These are phyloP conservation scores for Xylaria sp. DNA, from an alignment of 2,329 filamentous ascomycete species.

Conservation along the genomic window DNA sequence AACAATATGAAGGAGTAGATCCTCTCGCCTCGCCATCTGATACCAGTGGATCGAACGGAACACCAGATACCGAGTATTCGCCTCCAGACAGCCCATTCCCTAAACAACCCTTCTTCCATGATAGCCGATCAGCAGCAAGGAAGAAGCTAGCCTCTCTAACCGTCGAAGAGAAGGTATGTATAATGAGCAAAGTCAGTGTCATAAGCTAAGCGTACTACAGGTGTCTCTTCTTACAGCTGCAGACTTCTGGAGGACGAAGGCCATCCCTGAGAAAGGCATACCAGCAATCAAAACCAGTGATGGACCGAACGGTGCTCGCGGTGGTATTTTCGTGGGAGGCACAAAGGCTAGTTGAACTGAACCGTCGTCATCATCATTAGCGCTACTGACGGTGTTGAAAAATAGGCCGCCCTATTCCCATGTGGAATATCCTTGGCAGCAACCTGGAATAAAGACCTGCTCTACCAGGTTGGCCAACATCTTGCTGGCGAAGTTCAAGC, in stretches of 20 bases:
- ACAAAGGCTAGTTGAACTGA: slow-evolving; percentile 60
- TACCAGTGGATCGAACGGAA: slow-evolving; percentile 55
- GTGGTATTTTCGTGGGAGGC: slow-evolving; percentile 75
- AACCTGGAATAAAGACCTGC: slow-evolving; percentile 79
- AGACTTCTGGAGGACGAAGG: slow-evolving; percentile 77
- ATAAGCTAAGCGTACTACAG: slow-evolving; percentile 49
- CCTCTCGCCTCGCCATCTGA: slow-evolving; percentile 52
- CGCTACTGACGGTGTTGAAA: slow-evolving; percentile 27
- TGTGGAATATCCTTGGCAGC: slow-evolving; percentile 82
- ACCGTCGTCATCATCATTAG: neutral
- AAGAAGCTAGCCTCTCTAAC: slow-evolving; percentile 64
- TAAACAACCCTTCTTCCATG: slow-evolving; percentile 51
- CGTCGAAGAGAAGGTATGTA: slow-evolving; percentile 66
- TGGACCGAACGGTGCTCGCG: slow-evolving; percentile 76
- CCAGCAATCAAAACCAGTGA: slow-evolving; percentile 75
- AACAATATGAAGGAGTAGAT: slow-evolving; percentile 49
- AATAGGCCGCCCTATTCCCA: slow-evolving; percentile 78
- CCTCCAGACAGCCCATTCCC: slow-evolving; percentile 57
- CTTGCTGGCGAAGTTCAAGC: slow-evolving; percentile 78
- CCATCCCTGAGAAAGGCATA: slow-evolving; percentile 71
- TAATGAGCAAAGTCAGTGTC: neutral
- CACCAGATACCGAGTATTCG: slow-evolving; percentile 63
- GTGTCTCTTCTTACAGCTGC: slow-evolving; percentile 69
- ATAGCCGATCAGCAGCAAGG: slow-evolving; percentile 56
- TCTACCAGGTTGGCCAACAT: slow-evolving; percentile 75